These are phyloP conservation scores for Ceratocystis variospora DNA, from an alignment of 2,329 filamentous ascomycete genomes.

Conservation along the genomic window DNA sequence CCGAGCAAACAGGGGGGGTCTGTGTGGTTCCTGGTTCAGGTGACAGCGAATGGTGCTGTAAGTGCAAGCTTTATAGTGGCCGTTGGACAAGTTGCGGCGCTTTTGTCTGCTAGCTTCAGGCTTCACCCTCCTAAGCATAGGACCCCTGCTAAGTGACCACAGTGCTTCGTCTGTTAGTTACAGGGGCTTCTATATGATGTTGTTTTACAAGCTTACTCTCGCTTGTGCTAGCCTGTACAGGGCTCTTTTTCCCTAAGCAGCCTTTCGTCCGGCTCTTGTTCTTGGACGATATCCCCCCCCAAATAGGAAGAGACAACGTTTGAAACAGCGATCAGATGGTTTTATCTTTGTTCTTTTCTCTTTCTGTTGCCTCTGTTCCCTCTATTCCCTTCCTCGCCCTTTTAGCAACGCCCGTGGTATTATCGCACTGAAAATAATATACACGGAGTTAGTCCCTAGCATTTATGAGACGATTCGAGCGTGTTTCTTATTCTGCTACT, in stretches of 20 bases:
- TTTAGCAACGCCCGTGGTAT: too few species aligned
- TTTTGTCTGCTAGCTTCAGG: neutral
- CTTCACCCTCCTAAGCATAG: neutral
- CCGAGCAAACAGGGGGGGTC: neutral
- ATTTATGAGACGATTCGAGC: neutral
- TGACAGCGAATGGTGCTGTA: neutral
- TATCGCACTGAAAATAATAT: too few species aligned
- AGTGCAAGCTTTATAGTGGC: neutral
- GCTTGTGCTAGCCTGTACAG: neutral
- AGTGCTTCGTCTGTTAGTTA: neutral
- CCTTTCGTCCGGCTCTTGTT: neutral
- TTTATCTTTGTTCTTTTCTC: neutral
- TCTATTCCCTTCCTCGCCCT: too few species aligned
- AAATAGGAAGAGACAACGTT: slow-evolving; percentile 6
- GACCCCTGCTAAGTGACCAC: neutral
- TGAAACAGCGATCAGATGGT: slow-evolving; percentile 8
- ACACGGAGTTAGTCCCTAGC: neutral
- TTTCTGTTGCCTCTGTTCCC: too few species aligned
- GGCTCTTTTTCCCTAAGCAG: neutral
- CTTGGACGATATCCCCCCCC: neutral
- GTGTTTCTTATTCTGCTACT: neutral
- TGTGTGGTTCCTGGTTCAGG: neutral
- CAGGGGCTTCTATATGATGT: neutral
- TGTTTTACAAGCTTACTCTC: too few species aligned
- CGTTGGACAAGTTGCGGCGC: neutral